These are phyloP conservation scores for Carpinus viminea DNA, from an alignment of 306 rosid genomes.

Conservation along the genomic window DNA sequence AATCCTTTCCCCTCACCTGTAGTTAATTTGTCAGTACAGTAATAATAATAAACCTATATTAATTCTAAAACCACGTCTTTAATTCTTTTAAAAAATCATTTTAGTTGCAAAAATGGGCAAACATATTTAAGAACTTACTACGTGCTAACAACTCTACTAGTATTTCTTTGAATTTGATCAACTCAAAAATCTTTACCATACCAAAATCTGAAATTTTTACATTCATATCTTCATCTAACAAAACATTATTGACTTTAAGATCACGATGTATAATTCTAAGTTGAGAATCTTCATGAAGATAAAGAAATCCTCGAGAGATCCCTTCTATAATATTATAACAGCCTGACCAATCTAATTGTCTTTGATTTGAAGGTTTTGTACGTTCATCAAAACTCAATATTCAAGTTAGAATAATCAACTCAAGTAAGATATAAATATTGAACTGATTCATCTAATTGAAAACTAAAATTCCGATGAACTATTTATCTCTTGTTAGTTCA, in stretches of 20 bases:
- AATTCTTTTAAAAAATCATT: too few species aligned
- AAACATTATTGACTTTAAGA: slow-evolving; percentile 33
- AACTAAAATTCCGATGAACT: too few species aligned
- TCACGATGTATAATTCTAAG: slow-evolving; percentile 41
- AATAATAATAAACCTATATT: too few species aligned
- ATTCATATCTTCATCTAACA: slow-evolving; percentile 33
- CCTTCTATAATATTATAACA: slow-evolving; percentile 38
- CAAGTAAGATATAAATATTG: too few species aligned
- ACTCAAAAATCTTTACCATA: slow-evolving; percentile 21
- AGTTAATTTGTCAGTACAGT: too few species aligned
- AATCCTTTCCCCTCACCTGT: too few species aligned
- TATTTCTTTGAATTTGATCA: slow-evolving; percentile 27
- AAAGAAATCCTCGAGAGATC: slow-evolving; percentile 32
- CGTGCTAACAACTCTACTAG: slow-evolving; percentile 31
- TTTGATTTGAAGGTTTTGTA: slow-evolving; percentile 27
- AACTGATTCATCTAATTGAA: too few species aligned
- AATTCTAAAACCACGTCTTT: too few species aligned
- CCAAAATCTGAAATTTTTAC: slow-evolving; percentile 36
- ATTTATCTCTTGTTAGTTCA: background rate
- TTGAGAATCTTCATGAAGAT: slow-evolving; percentile 41
- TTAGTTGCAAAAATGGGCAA: background rate
- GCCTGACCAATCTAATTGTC: slow-evolving; percentile 40
- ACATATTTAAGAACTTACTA: slow-evolving; percentile 16
- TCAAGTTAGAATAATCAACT: background rate
- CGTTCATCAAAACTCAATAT: background rate